These are phyloP conservation scores for Blastobotrys capitulatus DNA, from an alignment of 1,139 yeast species.

Conservation along the genomic window DNA sequence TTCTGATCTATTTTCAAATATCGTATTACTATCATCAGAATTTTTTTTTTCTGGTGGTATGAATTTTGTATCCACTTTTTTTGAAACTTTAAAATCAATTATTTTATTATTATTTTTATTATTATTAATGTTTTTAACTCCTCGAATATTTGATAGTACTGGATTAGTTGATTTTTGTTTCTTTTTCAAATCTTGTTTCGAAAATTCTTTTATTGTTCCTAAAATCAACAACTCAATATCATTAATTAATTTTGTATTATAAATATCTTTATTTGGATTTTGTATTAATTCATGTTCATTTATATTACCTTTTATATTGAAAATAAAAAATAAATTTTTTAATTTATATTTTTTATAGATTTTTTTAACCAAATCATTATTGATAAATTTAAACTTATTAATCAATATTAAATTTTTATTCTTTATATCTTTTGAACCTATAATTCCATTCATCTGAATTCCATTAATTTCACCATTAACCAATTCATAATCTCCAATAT, in stretches of 20 bases:
- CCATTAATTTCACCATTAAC: background rate
- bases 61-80: background rate
- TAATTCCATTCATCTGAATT: background rate
- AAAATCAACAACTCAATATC: background rate
- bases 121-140: background rate
- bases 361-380: background rate
- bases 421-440: background rate
- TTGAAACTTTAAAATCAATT: background rate
- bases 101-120: background rate
- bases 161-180: background rate
- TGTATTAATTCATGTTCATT: slow-evolving; percentile 3
- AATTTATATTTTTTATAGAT: background rate
- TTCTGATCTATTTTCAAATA: background rate
- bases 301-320: background rate
- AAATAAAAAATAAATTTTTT: background rate
- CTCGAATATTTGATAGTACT: background rate
- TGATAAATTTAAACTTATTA: background rate
- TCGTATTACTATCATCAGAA: background rate
- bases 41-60: background rate
- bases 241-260: background rate
- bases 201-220: background rate
- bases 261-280: slow-evolving; percentile 1
- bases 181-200: background rate
- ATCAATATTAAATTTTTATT: background rate
- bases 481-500: background rate